Evolutionary conservation across 805 yeast species (phyloP).

Genomic region (Metschnikowia proteae): DNA sequence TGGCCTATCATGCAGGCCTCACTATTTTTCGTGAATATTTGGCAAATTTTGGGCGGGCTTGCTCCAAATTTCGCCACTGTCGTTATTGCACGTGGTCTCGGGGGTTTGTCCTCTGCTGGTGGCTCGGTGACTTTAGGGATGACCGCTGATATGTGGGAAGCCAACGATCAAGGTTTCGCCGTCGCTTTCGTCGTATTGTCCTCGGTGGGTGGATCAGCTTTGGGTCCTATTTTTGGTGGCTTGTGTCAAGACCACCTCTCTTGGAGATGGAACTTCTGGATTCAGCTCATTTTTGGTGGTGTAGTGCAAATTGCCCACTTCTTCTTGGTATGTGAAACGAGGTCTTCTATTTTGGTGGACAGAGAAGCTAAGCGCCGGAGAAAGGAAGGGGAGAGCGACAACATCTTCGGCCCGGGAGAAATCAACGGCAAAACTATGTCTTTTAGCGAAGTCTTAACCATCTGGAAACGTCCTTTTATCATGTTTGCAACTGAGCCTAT

Average conservation of each 20-base stretch:
- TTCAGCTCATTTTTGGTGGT: constrained; percentile 35
- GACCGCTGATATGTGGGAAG: constrained; percentile 34
- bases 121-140: constrained; percentile 34
- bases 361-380: constrained; percentile 36
- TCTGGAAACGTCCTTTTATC: constrained; percentile 39
- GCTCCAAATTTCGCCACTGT: constrained; percentile 29
- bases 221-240: constrained; percentile 31
- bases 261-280: constrained; percentile 29
- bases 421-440: constrained; percentile 19
- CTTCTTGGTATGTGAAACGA: constrained; percentile 34
- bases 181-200: constrained; percentile 32
- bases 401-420: constrained; percentile 36
- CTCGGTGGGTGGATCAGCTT: constrained; percentile 29
- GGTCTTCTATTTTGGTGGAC: constrained; percentile 31
- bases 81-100: constrained; percentile 25
- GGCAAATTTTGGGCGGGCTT: constrained; percentile 31
- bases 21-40: constrained; percentile 28
- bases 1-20: constrained; percentile 33
- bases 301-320: constrained; percentile 31
- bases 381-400: constrained; percentile 27
- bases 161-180: constrained; percentile 30
- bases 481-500: constrained; percentile 39
- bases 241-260: constrained; percentile 18
- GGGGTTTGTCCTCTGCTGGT: constrained; percentile 32
- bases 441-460: constrained; percentile 22